Conservation (phyloP, 768 basidiomycete species). For the Favolaschia claudopus region DNA sequence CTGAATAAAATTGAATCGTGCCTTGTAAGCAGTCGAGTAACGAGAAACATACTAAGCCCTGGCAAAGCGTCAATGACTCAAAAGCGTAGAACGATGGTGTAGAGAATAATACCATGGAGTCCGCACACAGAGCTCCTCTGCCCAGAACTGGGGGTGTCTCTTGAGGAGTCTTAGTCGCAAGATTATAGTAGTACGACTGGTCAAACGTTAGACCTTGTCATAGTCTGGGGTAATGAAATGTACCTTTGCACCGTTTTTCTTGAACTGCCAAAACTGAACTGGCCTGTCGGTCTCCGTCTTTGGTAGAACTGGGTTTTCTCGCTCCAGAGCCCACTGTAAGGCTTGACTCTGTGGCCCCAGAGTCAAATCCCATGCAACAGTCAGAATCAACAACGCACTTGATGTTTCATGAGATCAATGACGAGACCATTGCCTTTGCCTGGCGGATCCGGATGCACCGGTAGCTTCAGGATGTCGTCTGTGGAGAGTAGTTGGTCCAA, state of each 20-base stretch:
- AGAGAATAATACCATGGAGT: slow-evolving; percentile 73
- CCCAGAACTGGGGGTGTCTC: slow-evolving; percentile 69
- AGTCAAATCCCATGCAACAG: background rate
- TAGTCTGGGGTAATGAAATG: slow-evolving; percentile 19
- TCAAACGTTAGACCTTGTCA: background rate
- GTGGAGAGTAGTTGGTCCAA: slow-evolving; percentile 72
- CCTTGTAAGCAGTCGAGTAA: background rate
- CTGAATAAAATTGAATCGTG: slow-evolving; percentile 38
- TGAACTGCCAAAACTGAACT: slow-evolving; percentile 90
- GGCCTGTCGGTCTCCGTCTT: slow-evolving; percentile 70
- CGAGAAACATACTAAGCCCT: slow-evolving; percentile 52
- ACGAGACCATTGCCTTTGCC: slow-evolving; percentile 69
- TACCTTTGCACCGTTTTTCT: slow-evolving; percentile 63
- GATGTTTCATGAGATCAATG: slow-evolving; percentile 83
- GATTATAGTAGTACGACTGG: slow-evolving; percentile 74
- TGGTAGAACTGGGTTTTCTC: slow-evolving; percentile 81
- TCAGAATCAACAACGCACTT: slow-evolving; percentile 51
- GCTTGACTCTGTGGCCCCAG: slow-evolving; percentile 69
- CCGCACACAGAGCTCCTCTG: slow-evolving; percentile 86
- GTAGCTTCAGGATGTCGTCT: slow-evolving; percentile 77
- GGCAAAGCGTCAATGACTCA: slow-evolving; percentile 4
- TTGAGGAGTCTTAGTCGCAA: slow-evolving; percentile 86
- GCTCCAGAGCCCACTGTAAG: slow-evolving; percentile 84
- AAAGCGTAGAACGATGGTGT: background rate
- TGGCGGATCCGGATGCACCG: slow-evolving; percentile 76